Evolutionary conservation across 441 rosid genomes (phyloP).

Genomic region (Mallotus japonicus): DNA sequence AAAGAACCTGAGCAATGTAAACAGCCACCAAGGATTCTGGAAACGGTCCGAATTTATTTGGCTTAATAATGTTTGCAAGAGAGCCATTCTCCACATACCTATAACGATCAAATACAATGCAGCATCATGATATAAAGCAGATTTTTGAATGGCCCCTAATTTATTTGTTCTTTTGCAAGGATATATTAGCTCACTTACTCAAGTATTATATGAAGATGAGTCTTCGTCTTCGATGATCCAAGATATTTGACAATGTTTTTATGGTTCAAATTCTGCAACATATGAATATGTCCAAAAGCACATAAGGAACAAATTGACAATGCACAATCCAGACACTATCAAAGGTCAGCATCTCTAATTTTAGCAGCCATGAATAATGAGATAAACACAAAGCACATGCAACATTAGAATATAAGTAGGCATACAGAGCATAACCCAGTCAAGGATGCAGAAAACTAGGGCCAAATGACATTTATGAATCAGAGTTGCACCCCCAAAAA

Average conservation of each 20-base stretch:
- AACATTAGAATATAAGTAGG: not conserved
- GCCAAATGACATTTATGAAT: not conserved
- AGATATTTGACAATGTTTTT: conserved; percentile 98
- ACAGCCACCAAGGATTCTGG: conserved; percentile 97
- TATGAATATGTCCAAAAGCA: conserved; percentile 18
- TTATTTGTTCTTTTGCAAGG: conserved; percentile 9
- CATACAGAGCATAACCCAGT: not conserved
- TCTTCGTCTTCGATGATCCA: conserved; percentile 90
- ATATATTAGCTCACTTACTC: conserved; percentile 62
- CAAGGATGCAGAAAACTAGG: not conserved
- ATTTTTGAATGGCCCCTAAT: conserved; percentile 10
- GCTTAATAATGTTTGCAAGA: conserved; percentile 97
- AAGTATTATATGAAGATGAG: conserved; percentile 96
- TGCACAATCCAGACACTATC: not conserved
- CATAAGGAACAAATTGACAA: conserved; percentile 14
- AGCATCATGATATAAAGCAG: conserved; percentile 16
- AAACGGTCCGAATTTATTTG: conserved; percentile 98
- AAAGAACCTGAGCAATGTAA: conserved; percentile 92
- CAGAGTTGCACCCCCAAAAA: not conserved
- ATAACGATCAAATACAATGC: conserved; percentile 27
- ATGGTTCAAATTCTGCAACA: conserved; percentile 88
- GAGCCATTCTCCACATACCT: conserved; percentile 99
- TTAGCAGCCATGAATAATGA: not conserved
- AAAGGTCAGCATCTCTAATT: not conserved
- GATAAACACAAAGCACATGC: conserved; percentile 11